These are phyloP conservation scores for Salix dunnii DNA, from an alignment of 345 rosid genomes.

Conservation along the genomic window DNA sequence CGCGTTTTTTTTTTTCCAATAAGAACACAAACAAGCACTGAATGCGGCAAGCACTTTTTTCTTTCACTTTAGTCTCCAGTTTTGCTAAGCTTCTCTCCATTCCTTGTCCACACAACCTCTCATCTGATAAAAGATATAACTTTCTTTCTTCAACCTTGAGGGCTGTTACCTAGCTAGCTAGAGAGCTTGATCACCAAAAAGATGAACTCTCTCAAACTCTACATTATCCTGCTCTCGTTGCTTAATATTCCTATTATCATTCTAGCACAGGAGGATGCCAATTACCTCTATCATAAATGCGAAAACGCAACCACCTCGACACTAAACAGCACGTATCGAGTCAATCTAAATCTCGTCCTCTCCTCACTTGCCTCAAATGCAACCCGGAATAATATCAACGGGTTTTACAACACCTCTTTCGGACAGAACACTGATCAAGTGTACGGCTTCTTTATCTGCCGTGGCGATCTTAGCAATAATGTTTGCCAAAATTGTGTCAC, in stretches of 20 bases:
- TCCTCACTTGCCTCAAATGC: slow-evolving; percentile 8
- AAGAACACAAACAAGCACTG: too few relatives aligned
- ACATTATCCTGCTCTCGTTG: background rate
- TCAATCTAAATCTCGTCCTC: slow-evolving; percentile 9
- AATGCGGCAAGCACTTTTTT: too few relatives aligned
- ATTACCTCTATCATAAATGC: background rate
- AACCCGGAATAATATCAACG: background rate
- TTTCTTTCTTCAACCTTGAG: background rate
- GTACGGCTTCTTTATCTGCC: slow-evolving; percentile 18
- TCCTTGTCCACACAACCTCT: background rate
- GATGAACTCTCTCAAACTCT: background rate
- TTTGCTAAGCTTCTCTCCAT: background rate
- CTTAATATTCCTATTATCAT: background rate
- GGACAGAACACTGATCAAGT: slow-evolving; percentile 1
- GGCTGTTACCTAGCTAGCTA: background rate
- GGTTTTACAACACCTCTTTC: background rate
- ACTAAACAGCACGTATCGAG: slow-evolving; percentile 3
- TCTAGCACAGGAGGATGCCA: slow-evolving; percentile 2
- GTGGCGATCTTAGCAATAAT: slow-evolving; percentile 7
- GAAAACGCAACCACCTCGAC: background rate
- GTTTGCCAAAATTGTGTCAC: slow-evolving; percentile 37
- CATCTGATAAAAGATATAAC: too few relatives aligned
- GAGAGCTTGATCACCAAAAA: background rate
- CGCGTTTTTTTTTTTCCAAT: too few relatives aligned
- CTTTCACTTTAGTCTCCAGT: too few relatives aligned